phyloP scores from a whole-genome alignment of 768 basidiomycete species.

The Naganishia antarctica region DNA sequence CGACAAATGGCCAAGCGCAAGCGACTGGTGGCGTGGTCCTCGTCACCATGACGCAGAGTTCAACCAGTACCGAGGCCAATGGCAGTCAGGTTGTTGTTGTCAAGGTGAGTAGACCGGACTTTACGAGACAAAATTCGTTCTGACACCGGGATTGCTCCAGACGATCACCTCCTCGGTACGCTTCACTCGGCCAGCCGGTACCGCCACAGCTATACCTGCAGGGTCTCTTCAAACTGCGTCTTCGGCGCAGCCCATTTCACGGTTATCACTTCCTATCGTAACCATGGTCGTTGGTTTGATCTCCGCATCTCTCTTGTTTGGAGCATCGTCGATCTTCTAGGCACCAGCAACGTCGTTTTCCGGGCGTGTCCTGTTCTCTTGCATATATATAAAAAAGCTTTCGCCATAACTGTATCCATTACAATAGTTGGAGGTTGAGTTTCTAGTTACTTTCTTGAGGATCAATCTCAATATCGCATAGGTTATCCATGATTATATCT shows the following conservation, averaged over 20 bases:
- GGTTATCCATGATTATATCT: no score
- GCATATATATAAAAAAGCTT: no score
- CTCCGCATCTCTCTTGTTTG: slow-evolving; percentile 6
- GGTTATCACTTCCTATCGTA: background rate
- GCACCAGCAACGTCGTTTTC: no score
- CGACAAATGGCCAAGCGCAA: slow-evolving; percentile 11
- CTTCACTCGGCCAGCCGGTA: slow-evolving; percentile 23
- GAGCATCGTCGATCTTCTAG: slow-evolving; percentile 2
- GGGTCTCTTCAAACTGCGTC: slow-evolving; percentile 8
- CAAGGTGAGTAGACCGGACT: slow-evolving; percentile 6
- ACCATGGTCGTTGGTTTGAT: background rate
- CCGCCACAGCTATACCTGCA: background rate
- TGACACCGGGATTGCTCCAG: background rate
- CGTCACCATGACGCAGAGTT: slow-evolving; percentile 20
- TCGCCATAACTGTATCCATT: slow-evolving; percentile 2
- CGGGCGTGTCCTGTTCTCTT: no score
- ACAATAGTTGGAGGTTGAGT: no score
- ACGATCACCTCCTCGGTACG: slow-evolving; percentile 25
- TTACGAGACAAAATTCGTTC: background rate
- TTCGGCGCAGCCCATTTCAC: background rate
- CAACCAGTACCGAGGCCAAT: slow-evolving; percentile 18
- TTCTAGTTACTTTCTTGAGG: no score
- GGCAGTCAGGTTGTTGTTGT: slow-evolving; percentile 22
- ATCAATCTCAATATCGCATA: no score
- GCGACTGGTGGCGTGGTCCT: slow-evolving; percentile 23